Evolutionary conservation across 2,329 filamentous ascomycete species (phyloP).

Genomic region (Penicillium sp.): DNA sequence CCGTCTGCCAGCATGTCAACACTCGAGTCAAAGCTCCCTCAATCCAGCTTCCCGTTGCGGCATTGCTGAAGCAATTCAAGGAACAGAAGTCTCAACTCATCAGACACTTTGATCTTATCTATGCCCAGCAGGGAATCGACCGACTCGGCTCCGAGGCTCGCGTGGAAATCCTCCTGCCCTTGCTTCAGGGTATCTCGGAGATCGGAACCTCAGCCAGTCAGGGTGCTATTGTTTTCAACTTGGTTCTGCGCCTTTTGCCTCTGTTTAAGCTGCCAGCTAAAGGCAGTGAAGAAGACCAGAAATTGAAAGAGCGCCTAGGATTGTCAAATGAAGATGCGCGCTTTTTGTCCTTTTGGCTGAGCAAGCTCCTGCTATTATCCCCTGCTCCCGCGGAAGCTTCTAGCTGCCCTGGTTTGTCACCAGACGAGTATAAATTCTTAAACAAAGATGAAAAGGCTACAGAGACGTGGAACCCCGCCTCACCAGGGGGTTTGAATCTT

Average conservation of each 20-base stretch:
- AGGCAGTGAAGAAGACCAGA: constrained; percentile 76
- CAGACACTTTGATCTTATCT: constrained; percentile 84
- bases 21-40: constrained; percentile 63
- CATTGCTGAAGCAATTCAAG: constrained; percentile 88
- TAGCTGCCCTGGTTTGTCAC: constrained; percentile 65
- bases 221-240: constrained; percentile 74
- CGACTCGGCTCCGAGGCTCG: constrained; percentile 66
- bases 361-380: constrained; percentile 74
- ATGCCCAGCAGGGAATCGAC: constrained; percentile 81
- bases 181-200: constrained; percentile 69
- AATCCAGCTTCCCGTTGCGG: constrained; percentile 81
- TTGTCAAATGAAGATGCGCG: constrained; percentile 72
- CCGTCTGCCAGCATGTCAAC: constrained; percentile 73
- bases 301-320: constrained; percentile 68
- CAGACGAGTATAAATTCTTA: constrained; percentile 69
- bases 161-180: constrained; percentile 70
- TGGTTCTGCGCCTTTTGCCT: constrained; percentile 76
- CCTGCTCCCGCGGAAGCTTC: constrained; percentile 48
- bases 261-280: constrained; percentile 70
- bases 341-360: constrained; percentile 76
- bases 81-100: constrained; percentile 73
- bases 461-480: constrained; percentile 65
- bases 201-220: constrained; percentile 59
- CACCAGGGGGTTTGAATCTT: constrained; percentile 66
- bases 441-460: constrained; percentile 59